Evolutionary conservation across 2,329 filamentous ascomycete genomes (phyloP).

Genomic region (Neofusicoccum cordaticola): DNA sequence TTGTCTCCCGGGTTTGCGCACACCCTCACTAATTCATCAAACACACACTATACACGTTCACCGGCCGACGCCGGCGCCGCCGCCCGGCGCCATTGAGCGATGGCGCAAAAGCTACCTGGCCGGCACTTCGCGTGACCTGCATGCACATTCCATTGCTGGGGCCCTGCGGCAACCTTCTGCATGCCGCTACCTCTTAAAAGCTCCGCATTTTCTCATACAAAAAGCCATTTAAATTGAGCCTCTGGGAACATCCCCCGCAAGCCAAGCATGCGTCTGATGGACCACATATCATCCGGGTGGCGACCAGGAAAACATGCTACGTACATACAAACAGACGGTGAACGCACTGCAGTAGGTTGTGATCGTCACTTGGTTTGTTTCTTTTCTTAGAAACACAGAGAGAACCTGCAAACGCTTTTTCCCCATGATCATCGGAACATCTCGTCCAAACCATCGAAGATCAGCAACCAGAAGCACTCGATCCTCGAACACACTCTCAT

Average conservation of each 20-base stretch:
- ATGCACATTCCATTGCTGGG: neutral
- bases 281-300: neutral
- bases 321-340: neutral
- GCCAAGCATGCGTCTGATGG: neutral
- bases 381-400: conserved; percentile 5
- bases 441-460: too few relatives aligned
- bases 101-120: neutral
- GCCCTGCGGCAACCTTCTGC: neutral
- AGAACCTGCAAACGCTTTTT: neutral
- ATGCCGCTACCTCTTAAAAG: neutral
- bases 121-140: neutral
- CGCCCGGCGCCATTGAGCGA: too few relatives aligned
- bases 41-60: neutral
- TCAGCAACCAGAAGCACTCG: too few relatives aligned
- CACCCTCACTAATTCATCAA: neutral
- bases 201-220: neutral
- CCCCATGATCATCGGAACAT: neutral
- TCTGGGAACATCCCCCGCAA: neutral
- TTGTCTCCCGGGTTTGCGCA: neutral
- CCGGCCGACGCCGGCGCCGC: neutral
- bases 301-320: neutral
- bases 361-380: neutral
- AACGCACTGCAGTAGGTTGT: neutral
- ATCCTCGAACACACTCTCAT: too few relatives aligned
- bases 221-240: conserved; percentile 6